These are phyloP conservation scores for Colletotrichum acutatum DNA, from an alignment of 2,329 filamentous ascomycete species.

Conservation along the genomic window DNA sequence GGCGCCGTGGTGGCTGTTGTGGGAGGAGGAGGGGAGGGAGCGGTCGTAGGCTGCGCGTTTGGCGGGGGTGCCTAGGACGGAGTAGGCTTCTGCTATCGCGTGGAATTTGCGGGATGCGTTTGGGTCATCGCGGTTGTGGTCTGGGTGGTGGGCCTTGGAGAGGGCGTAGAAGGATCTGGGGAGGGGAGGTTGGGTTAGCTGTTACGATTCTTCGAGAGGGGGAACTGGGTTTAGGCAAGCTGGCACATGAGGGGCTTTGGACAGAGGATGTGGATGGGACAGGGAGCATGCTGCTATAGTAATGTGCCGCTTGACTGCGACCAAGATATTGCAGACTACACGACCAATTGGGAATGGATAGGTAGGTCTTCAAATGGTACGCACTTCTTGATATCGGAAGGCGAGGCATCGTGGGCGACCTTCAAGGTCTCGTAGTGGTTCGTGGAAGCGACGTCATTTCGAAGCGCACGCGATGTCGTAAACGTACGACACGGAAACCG, in stretches of 20 bases:
- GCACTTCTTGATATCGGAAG: constrained; percentile 86
- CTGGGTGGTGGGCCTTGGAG: constrained; percentile 92
- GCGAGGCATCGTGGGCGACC: constrained; percentile 75
- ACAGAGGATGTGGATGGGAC: constrained; percentile 7
- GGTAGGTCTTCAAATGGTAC: background rate
- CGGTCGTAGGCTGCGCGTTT: constrained; percentile 87
- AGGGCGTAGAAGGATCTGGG: constrained; percentile 84
- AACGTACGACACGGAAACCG: constrained; percentile 36
- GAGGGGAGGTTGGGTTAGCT: background rate
- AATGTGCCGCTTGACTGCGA: background rate
- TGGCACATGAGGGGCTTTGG: background rate
- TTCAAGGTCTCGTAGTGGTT: constrained; percentile 88
- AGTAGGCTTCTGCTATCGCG: constrained; percentile 86
- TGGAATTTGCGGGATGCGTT: constrained; percentile 80
- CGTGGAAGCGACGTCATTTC: constrained; percentile 46
- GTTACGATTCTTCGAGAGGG: too few species aligned
- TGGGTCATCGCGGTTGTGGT: constrained; percentile 84
- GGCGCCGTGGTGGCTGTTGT: constrained; percentile 43
- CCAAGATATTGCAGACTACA: background rate
- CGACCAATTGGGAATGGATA: background rate
- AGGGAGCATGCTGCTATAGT: constrained; percentile 11
- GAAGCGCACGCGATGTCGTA: constrained; percentile 43
- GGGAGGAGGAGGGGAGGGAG: constrained; percentile 58
- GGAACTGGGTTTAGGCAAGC: too few species aligned
- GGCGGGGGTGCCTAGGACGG: constrained; percentile 75